Base-by-base conservation (phyloP, 2,329 filamentous ascomycete genomes). In the Ascocoryne sarcoides region DNA sequence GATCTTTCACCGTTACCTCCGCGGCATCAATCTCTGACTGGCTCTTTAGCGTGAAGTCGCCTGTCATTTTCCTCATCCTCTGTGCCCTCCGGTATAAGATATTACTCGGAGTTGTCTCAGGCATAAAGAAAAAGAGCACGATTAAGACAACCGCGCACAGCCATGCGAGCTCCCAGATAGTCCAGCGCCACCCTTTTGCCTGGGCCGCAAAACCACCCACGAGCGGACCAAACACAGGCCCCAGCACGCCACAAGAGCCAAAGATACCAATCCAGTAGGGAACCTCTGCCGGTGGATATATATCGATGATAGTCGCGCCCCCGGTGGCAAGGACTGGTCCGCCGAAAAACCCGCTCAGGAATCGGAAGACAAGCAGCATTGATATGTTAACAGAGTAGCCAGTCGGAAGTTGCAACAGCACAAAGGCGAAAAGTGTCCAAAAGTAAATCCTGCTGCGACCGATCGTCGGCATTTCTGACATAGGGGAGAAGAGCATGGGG, bases 371-470 rank as follows among this genome's bases (percentile, higher is more conserved):
- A 0, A 76, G 56, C 0, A 77, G 57, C 58, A 71, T 71, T 4
- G 65, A 67, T 34, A 75, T 66, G 45, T 73, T 74, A 28, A 58
- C 60, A 0, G 68, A 65, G n/a, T 68, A 60, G 2, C 66, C 62
- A 3, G 66, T 65, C 1, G 62, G 65, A 7, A 73, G 60, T 32
- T 71, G 62, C 36, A 76, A 59, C 26, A 70, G 62, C 39, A 83
- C 75, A 54, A 84, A 86, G 16, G 84, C 64, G 38, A 73, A 70
- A 59, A 84, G 78, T 4, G 79, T 80, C 47, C 74, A 59, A 31
- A 83, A 72, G 58, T 85, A 85, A 2, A 80, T 70, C 0, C 73
- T 73, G 52, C 79, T 85, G 5, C 82, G 68, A 2, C 82, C 81
- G 39, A 85, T 69, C 32, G 67, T 56, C 0, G 80, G 78, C 12